These are phyloP conservation scores for Gossypium lobatum DNA, from an alignment of 441 rosid genomes.

Conservation along the genomic window DNA sequence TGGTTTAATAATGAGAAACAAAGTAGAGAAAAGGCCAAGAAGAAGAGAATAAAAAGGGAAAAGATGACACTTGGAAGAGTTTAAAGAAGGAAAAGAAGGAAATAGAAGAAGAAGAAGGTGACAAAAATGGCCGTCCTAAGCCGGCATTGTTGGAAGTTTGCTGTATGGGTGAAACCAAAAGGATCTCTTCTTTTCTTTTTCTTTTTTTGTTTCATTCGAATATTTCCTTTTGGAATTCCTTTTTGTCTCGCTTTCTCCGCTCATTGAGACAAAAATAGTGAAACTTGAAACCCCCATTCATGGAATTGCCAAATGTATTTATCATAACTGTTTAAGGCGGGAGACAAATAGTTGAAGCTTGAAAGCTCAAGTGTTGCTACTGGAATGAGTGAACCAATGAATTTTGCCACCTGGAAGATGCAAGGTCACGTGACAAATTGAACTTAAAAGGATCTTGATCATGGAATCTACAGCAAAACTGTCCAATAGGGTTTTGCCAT, in stretches of 20 bases:
- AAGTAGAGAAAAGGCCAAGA: background rate
- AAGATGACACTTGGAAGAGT: constrained; percentile 21
- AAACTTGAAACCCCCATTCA: constrained; percentile 6
- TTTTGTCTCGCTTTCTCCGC: constrained; percentile 22
- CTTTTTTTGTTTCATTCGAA: background rate
- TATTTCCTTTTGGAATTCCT: background rate
- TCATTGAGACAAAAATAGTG: constrained; percentile 7
- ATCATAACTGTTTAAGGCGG: constrained; percentile 16
- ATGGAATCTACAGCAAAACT: background rate
- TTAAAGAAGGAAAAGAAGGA: background rate
- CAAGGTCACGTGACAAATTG: too few species aligned
- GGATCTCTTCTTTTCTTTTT: background rate
- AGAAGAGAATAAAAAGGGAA: background rate
- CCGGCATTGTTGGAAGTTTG: constrained; percentile 25
- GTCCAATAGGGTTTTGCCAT: background rate
- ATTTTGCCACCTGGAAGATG: background rate
- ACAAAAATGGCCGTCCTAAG: constrained; percentile 32
- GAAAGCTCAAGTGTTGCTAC: background rate
- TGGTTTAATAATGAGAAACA: background rate
- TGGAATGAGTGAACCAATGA: background rate
- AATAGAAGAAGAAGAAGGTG: constrained; percentile 11
- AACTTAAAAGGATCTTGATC: background rate
- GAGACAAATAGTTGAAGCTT: constrained; percentile 4
- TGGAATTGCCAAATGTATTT: background rate
- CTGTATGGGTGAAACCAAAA: constrained; percentile 5